Conservation (phyloP, 148 eudicot species). For the Rhododendron kiyosumense region DNA sequence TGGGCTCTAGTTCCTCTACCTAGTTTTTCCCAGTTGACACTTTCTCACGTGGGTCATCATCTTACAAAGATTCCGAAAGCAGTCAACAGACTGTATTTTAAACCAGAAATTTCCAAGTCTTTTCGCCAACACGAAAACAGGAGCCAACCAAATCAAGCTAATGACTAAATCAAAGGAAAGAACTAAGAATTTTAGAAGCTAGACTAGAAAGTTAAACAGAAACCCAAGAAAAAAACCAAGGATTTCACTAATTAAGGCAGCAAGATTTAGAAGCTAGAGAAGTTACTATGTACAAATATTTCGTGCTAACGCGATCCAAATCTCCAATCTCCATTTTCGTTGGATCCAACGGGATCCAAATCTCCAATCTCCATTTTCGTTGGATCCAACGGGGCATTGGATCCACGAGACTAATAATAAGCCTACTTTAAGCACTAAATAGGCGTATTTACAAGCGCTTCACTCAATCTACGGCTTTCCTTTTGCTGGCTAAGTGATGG, state of each 20-base stretch:
- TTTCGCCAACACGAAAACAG: background rate
- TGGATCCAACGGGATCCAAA: background rate
- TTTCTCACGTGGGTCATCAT: background rate
- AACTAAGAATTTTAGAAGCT: background rate
- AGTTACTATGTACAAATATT: background rate
- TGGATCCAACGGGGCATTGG: constrained; percentile 17
- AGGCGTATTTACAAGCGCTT: constrained; percentile 10
- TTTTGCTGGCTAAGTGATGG: background rate
- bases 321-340: background rate
- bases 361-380: background rate
- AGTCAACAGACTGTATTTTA: background rate
- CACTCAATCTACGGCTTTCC: background rate
- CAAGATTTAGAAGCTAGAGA: background rate
- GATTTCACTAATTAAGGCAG: background rate
- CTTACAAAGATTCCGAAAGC: background rate
- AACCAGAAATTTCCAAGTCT: background rate
- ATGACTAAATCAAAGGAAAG: background rate
- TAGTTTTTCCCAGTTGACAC: background rate
- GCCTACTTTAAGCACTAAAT: background rate
- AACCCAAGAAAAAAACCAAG: background rate
- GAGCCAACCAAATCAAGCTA: background rate
- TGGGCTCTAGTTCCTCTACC: background rate
- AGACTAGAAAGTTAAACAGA: background rate
- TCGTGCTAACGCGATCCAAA: background rate
- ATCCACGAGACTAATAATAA: background rate